Percentiles rank a stretch among this genome's conserved stretches.
phyloP scores from a whole-genome alignment of 176 grass and related monocot species.

The Cenchrus americanus region DNA sequence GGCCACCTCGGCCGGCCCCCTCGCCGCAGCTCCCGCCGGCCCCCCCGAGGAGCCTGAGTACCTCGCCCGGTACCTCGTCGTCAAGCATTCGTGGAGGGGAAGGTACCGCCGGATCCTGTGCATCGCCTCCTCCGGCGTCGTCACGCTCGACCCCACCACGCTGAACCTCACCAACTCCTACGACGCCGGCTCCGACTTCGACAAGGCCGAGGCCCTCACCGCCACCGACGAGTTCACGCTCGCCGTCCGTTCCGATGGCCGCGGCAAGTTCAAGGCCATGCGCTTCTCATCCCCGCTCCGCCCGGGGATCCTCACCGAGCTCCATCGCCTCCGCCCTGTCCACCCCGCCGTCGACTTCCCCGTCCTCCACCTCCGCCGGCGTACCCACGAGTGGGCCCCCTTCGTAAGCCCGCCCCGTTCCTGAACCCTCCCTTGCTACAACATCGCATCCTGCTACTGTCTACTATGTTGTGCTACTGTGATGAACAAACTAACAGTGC shows the following conservation, averaged over 20 bases:
- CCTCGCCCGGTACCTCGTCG: slow-evolving; percentile 73
- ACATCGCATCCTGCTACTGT: not conserved
- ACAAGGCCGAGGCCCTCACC: slow-evolving; percentile 62
- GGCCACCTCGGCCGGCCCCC: slow-evolving; percentile 33
- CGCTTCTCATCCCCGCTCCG: slow-evolving; percentile 88
- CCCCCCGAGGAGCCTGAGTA: slow-evolving; percentile 92
- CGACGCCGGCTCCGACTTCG: slow-evolving; percentile 65
- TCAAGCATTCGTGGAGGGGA: slow-evolving; percentile 97
- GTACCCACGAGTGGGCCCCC: slow-evolving; percentile 84
- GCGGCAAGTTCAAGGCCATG: slow-evolving; percentile 77
- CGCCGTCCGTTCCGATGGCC: slow-evolving; percentile 72
- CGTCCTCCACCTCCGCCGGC: slow-evolving; percentile 81
- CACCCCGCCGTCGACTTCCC: slow-evolving; percentile 68
- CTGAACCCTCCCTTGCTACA: not conserved
- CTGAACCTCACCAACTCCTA: slow-evolving; percentile 91
- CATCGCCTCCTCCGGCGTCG: slow-evolving; percentile 65
- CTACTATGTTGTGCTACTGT: not conserved
- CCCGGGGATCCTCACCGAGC: slow-evolving; percentile 80
- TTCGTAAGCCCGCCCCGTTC: slow-evolving; percentile 56
- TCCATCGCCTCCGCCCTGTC: slow-evolving; percentile 77
- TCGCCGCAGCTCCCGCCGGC: slow-evolving; percentile 4
- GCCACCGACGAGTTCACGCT: slow-evolving; percentile 75
- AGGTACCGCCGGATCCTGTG: slow-evolving; percentile 95
- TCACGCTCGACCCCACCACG: slow-evolving; percentile 86
- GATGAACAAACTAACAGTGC: slow-evolving; percentile 13